These are phyloP conservation scores for Lanmaoa pseudosensibilis DNA, from an alignment of 768 basidiomycete species.

Conservation along the genomic window DNA sequence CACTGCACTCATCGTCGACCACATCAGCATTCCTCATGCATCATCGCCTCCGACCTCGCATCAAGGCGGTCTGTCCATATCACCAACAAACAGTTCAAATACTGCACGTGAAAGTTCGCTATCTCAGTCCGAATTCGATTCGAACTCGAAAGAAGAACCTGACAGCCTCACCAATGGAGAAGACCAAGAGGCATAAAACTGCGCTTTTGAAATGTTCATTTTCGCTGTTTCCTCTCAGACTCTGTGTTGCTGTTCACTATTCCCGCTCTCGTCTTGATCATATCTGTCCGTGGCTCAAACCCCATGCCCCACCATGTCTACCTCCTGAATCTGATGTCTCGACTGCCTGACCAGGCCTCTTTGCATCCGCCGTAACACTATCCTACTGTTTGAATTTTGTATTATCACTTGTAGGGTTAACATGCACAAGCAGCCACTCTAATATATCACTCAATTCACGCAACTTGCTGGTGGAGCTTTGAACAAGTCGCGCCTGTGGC, in stretches of 20 bases:
- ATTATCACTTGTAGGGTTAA: slow-evolving; percentile 32
- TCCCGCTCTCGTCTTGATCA: slow-evolving; percentile 22
- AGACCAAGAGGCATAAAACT: slow-evolving; percentile 16
- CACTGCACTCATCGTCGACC: not conserved
- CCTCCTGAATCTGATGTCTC: slow-evolving; percentile 12
- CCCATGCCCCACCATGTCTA: slow-evolving; percentile 15
- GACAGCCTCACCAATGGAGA: slow-evolving; percentile 10
- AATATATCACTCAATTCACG: slow-evolving; percentile 16
- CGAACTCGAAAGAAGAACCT: slow-evolving; percentile 16
- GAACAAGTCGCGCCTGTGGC: slow-evolving; percentile 17
- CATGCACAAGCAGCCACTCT: slow-evolving; percentile 19
- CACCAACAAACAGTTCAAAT: slow-evolving; percentile 70
- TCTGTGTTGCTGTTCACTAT: slow-evolving; percentile 18
- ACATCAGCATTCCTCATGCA: slow-evolving; percentile 82
- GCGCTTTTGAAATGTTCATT: slow-evolving; percentile 2
- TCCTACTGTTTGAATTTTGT: slow-evolving; percentile 26
- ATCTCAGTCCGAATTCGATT: slow-evolving; percentile 29
- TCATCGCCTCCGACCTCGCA: slow-evolving; percentile 62
- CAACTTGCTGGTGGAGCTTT: not conserved
- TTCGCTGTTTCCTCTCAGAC: slow-evolving; percentile 3
- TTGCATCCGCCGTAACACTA: slow-evolving; percentile 22
- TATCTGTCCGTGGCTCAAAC: slow-evolving; percentile 23
- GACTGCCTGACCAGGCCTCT: slow-evolving; percentile 13
- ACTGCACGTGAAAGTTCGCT: slow-evolving; percentile 62
- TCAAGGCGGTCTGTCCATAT: slow-evolving; percentile 61